phyloP scores from a whole-genome alignment of 768 basidiomycete genomes.

The Boletellus sp. region DNA sequence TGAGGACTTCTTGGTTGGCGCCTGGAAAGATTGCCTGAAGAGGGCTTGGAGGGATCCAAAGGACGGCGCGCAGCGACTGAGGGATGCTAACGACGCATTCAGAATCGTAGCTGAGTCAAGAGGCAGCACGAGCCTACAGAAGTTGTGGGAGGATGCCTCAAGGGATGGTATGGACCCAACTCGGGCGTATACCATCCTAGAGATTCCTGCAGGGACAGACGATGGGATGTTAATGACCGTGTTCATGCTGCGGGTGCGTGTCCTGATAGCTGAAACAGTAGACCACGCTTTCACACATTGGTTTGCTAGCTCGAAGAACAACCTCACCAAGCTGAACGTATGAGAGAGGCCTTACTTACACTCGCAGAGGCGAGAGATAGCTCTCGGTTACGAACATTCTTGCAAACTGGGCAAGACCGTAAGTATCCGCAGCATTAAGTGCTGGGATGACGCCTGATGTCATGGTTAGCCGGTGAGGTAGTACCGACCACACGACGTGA shows the following conservation, averaged over 20 bases:
- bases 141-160: constrained; percentile 52
- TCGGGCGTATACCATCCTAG: constrained; percentile 68
- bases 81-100: constrained; percentile 64
- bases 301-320: constrained; percentile 62
- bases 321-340: constrained; percentile 60
- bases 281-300: constrained; percentile 7
- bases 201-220: constrained; percentile 65
- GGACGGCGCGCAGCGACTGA: constrained; percentile 45
- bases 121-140: constrained; percentile 47
- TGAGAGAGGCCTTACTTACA: constrained; percentile 67
- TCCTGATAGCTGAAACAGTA: not conserved
- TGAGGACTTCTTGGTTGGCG: constrained; percentile 65
- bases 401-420: constrained; percentile 73
- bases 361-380: constrained; percentile 78
- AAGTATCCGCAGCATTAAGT: constrained; percentile 32
- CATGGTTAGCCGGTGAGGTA: constrained; percentile 60
- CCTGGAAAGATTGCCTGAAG: constrained; percentile 60
- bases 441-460: constrained; percentile 2
- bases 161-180: constrained; percentile 61
- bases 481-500: constrained; percentile 51
- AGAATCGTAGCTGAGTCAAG: constrained; percentile 63
- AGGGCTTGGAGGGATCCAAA: constrained; percentile 49
- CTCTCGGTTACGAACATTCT: constrained; percentile 60
- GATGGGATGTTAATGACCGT: constrained; percentile 76
- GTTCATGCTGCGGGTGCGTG: constrained; percentile 62